Base-by-base conservation (phyloP, 805 yeast species). In the Candida railenensis region DNA sequence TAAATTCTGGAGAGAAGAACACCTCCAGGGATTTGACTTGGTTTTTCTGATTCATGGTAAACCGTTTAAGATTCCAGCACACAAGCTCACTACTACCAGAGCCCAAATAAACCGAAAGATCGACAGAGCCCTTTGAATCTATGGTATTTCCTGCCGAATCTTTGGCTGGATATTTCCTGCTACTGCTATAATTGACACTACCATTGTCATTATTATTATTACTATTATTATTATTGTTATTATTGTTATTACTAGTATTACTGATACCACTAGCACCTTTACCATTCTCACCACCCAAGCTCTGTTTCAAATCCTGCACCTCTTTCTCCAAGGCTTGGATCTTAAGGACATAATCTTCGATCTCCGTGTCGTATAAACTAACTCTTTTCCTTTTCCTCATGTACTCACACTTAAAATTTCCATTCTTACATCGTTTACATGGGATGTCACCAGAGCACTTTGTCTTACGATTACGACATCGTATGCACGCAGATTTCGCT, bases 391-490 rank as follows among this genome's bases (percentile, higher is more conserved):
- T 54, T 42, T 57, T 62, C 37, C 58, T 44, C 16, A 56, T 53
- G 32, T 54, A 63, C 15, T 50, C 44, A 49, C 68, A 63, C 33
- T 48, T 53, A 3, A 25, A 16, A 4, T 53, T 49, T 2, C 49
- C 44, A 3, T 42, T 34, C 3, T 43, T 12, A 43, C 67, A 63
- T 1, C 55, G 22, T 14, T 46, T 44, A 43, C 68, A 63, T 1
- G 68, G 68, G 14, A 39, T 40, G 9, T 45, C 48, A 1, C 67
- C 67, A 2, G 61, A 47, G 39, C 68, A 63, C 42, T 59, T 58
- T 1, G 64, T 58, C 48, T 62, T 63, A n/a, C 67, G 45, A n/a
- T 39, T 42, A 22, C 60, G 47, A 40, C 67, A 63, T 25, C 65
- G 48, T 3, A 48, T 41, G 46, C 67, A 63, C 2, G 67, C 66